These are phyloP conservation scores for Aurinia saxatilis DNA, from an alignment of 345 rosid genomes.

Conservation along the genomic window DNA sequence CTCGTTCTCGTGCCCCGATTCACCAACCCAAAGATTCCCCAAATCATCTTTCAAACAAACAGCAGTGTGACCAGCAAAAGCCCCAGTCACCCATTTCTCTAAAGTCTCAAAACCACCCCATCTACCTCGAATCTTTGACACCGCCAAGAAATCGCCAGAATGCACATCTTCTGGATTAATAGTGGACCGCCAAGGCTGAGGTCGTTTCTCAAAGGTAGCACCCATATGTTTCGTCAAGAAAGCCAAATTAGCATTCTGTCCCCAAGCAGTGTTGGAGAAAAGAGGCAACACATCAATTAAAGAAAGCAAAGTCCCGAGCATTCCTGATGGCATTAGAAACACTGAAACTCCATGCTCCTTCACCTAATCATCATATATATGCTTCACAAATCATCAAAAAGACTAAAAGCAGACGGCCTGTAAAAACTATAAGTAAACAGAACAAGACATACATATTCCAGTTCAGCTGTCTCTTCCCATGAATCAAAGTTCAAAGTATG, in stretches of 20 bases:
- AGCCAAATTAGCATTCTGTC: conserved; percentile 81
- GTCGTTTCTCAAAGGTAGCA: conserved; percentile 76
- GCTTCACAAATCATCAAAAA: not conserved
- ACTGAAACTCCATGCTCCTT: conserved; percentile 91
- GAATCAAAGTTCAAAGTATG: conserved; percentile 75
- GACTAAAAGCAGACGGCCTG: not conserved
- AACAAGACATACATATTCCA: conserved; percentile 64
- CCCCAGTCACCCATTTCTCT: conserved; percentile 99
- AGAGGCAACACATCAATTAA: conserved; percentile 83
- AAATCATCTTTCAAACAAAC: conserved; percentile 91
- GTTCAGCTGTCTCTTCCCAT: conserved; percentile 89
- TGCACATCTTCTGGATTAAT: conserved; percentile 78
- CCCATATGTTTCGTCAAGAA: conserved; percentile 89
- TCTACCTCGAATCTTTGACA: conserved; percentile 92
- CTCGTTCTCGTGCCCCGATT: conserved; percentile 98
- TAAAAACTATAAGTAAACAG: not conserved
- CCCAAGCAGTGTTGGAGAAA: conserved; percentile 87
- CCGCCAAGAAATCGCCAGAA: conserved; percentile 85
- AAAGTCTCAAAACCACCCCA: conserved; percentile 99
- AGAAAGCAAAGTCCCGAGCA: conserved; percentile 86
- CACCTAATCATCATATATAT: conserved; percentile 43
- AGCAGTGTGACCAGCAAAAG: conserved; percentile 98
- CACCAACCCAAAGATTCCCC: conserved; percentile 99
- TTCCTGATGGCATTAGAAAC: conserved; percentile 97
- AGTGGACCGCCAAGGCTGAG: conserved; percentile 60